Base-by-base conservation (phyloP, 148 eudicot species). In the Nepenthes gracilis region DNA sequence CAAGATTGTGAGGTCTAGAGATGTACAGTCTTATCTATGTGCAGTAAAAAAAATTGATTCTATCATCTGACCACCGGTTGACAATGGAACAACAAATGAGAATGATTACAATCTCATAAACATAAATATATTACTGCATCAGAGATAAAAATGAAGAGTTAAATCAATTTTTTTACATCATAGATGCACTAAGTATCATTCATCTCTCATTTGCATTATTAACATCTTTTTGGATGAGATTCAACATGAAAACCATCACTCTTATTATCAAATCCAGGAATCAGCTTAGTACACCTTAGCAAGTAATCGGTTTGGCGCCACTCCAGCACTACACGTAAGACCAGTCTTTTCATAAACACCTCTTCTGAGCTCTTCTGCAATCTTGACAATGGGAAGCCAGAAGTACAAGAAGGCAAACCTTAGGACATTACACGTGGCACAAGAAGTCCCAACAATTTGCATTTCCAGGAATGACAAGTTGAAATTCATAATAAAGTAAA, bases 311-410 rank as follows among this genome's bases (percentile, higher is more conserved):
- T 93, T 93, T 38, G 99, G 92, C 63, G 78, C 99, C 45, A 93
- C 85, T 72, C 99, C 99, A 64, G 95, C 92, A 72, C 99, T 93
- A 72, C 99, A 93, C 51, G 97, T 93, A 43, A 93, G 90, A 37
- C 99, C 96, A 55, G 97, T 93, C 79, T 80, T 92, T 73, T 76
- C 80, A 72, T 73, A 72, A 59, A 89, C 87, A 72, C 74, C 60
- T 72, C 54, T 70, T 74, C 99, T 81, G 51, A 93, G 88, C 72
- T 93, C 99, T 77, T 93, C 86, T 57, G 97, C 97, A 65, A 89
- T 79, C 99, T 92, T 70, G 59, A 58, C 57, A 63, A 63, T 33
- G 58, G 58, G 47, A 67, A 43, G 60, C 37, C 55, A 60, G 53
- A 2, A 38, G 48, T 55, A 48, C 54, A 13, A 35, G 60, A 60